A percentile compares a stretch with the other conserved stretches of the same genome.
Evolutionary conservation across 140 eudicot genomes (phyloP).

Genomic region (Erigeron philadelphicus): DNA sequence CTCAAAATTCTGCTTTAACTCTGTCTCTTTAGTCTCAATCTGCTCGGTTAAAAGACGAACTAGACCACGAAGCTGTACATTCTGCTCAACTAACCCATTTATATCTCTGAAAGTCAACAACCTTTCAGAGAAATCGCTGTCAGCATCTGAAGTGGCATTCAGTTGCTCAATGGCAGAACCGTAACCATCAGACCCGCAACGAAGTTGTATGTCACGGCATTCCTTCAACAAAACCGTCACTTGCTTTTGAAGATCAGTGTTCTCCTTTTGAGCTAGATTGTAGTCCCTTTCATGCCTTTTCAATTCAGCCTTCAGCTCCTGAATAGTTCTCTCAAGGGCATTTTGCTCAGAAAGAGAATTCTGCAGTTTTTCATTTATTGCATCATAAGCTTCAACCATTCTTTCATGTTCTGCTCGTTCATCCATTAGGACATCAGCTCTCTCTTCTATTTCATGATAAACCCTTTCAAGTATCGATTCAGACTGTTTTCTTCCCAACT

Average conservation of each 20-base stretch:
- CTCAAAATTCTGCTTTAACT: constrained; percentile 65
- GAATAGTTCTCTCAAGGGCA: constrained; percentile 50
- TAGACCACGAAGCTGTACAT: constrained; percentile 77
- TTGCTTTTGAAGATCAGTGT: constrained; percentile 70
- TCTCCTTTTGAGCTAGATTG: constrained; percentile 55
- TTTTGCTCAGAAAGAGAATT: constrained; percentile 63
- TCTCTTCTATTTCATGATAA: constrained; percentile 77
- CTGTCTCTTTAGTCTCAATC: constrained; percentile 56
- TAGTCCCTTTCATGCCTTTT: constrained; percentile 71
- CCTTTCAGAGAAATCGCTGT: constrained; percentile 47
- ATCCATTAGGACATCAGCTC: constrained; percentile 75
- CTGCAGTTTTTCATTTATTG: constrained; percentile 65
- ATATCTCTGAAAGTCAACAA: constrained; percentile 78
- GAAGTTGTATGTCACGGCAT: constrained; percentile 91
- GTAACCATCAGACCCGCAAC: constrained; percentile 52
- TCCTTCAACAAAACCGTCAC: constrained; percentile 76
- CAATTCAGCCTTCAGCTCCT: constrained; percentile 73
- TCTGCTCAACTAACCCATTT: constrained; percentile 89
- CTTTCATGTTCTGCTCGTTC: constrained; percentile 88
- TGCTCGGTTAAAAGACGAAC: constrained; percentile 75
- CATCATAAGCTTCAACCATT: constrained; percentile 70
- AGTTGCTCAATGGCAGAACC: constrained; percentile 30
- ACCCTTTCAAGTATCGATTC: constrained; percentile 73
- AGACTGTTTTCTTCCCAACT: constrained; percentile 76
- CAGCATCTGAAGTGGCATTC: constrained; percentile 36